Evolutionary conservation across 2,329 filamentous ascomycete species (phyloP).

Genomic region (Talaromyces verruculosus): DNA sequence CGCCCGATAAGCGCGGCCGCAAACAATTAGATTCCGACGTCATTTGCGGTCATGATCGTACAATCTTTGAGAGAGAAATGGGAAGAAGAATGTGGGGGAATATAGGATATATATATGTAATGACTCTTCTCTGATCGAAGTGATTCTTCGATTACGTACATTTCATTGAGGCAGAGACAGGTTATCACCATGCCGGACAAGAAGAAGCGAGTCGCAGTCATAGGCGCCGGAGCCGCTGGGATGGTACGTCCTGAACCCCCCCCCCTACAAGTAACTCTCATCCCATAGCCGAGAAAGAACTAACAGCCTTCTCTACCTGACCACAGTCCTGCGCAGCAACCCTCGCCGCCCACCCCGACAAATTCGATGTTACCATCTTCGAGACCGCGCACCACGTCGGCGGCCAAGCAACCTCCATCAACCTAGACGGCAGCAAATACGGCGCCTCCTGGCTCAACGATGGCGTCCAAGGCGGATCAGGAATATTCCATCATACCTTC

Average conservation of each 20-base stretch:
- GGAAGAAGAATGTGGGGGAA: too few species aligned
- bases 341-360: constrained; percentile 63
- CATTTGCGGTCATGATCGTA: constrained; percentile 6
- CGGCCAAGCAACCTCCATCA: constrained; percentile 60
- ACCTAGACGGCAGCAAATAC: constrained; percentile 56
- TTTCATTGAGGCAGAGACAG: not conserved
- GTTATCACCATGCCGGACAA: constrained; percentile 25
- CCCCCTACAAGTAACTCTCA: constrained; percentile 14
- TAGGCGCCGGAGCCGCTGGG: constrained; percentile 64
- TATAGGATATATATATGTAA: too few species aligned
- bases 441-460: constrained; percentile 62
- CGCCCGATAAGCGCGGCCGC: constrained; percentile 14
- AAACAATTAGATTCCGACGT: constrained; percentile 8
- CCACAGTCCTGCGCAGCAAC: constrained; percentile 64
- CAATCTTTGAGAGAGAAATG: too few species aligned
- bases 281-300: too few species aligned
- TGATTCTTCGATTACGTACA: too few species aligned
- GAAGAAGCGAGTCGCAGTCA: constrained; percentile 56
- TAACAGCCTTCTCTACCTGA: too few species aligned
- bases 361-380: constrained; percentile 65
- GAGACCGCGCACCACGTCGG: constrained; percentile 60
- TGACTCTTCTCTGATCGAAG: too few species aligned
- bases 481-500: constrained; percentile 63
- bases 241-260: constrained; percentile 44
- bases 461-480: constrained; percentile 61